Conservation (phyloP, 2,329 filamentous ascomycete species). For the Byssoonygena ceratinophila region DNA sequence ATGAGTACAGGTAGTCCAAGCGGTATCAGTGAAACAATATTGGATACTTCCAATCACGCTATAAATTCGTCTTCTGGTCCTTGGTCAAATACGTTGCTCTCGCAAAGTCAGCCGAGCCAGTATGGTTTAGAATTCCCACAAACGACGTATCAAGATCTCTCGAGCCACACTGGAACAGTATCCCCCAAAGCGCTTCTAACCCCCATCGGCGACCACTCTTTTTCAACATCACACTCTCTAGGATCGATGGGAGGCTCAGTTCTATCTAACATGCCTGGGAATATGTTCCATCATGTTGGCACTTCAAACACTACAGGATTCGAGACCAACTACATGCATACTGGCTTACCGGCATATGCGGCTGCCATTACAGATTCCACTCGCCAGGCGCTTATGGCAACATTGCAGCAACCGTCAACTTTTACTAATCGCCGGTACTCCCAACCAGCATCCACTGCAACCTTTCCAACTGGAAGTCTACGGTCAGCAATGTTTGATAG, state of each 20-base stretch:
- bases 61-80: constrained; percentile 47
- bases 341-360: constrained; percentile 34
- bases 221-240: constrained; percentile 68
- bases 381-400: constrained; percentile 51
- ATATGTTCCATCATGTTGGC: constrained; percentile 31
- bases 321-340: constrained; percentile 1
- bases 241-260: constrained; percentile 62
- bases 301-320: constrained; percentile 1
- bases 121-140: constrained; percentile 66
- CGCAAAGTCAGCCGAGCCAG: constrained; percentile 57
- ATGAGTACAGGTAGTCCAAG: constrained; percentile 92
- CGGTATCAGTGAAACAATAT: constrained; percentile 80
- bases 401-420: constrained; percentile 48
- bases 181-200: constrained; percentile 66
- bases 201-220: constrained; percentile 58
- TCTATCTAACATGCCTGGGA: constrained; percentile 52
- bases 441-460: constrained; percentile 47
- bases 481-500: constrained; percentile 20
- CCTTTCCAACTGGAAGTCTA: constrained; percentile 23
- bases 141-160: constrained; percentile 63
- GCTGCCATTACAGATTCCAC: constrained; percentile 58
- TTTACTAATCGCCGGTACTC: constrained; percentile 49
- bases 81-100: constrained; percentile 61
- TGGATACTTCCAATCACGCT: constrained; percentile 61
- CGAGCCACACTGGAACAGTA: constrained; percentile 59